Evolutionary conservation across 768 basidiomycete genomes (phyloP).

Genomic region (Suillus lakei): DNA sequence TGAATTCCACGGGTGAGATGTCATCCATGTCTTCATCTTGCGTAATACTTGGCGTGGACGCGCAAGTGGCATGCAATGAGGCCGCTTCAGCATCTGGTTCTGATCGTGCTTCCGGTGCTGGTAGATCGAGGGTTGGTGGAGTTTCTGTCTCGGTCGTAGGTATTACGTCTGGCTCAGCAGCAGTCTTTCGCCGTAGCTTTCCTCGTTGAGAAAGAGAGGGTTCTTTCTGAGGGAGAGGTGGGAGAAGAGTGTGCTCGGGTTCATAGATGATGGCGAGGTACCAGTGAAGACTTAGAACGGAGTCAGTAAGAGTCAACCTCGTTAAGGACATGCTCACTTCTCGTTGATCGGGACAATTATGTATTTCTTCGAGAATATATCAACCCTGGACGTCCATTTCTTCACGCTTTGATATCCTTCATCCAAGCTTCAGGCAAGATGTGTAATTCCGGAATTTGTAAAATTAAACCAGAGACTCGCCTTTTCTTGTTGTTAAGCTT

Average conservation of each 20-base stretch:
- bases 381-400: conserved; percentile 92
- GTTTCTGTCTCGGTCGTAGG: conserved; percentile 4
- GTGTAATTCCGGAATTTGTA: neutral
- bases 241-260: conserved; percentile 64
- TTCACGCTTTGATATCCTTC: conserved; percentile 84
- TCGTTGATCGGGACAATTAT: conserved; percentile 97
- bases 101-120: conserved; percentile 1
- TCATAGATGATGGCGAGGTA: conserved; percentile 93
- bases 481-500: conserved; percentile 75
- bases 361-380: conserved; percentile 91
- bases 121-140: conserved; percentile 9
- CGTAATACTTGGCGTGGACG: conserved; percentile 24
- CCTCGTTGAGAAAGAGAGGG: conserved; percentile 12
- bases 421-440: conserved; percentile 40
- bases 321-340: conserved; percentile 57
- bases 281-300: conserved; percentile 81
- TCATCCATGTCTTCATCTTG: conserved; percentile 21
- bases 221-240: conserved; percentile 44
- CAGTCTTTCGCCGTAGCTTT: conserved; percentile 8
- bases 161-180: conserved; percentile 1
- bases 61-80: conserved; percentile 21
- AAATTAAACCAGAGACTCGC: conserved; percentile 38
- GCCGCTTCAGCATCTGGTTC: conserved; percentile 21
- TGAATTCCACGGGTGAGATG: conserved; percentile 11
- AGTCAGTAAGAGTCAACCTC: conserved; percentile 11